Percentiles rank a stretch among this genome's conserved stretches.
phyloP scores from a whole-genome alignment of 1,139 yeast genomes.

The Geotrichum reessii region DNA sequence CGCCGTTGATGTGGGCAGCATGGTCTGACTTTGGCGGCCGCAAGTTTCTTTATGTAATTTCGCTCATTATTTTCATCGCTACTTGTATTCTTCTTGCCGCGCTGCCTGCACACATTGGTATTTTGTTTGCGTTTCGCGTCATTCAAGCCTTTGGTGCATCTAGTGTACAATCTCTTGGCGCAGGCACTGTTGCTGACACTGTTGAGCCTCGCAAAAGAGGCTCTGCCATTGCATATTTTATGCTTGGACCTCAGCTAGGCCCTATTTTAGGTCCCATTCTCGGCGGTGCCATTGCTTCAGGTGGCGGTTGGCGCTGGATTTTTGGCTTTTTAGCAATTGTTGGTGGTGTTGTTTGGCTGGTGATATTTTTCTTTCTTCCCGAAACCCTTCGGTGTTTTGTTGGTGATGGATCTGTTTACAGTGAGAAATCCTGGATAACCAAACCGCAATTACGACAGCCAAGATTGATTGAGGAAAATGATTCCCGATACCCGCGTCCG shows the following conservation, averaged over 20 bases:
- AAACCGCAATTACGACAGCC: constrained; percentile 35
- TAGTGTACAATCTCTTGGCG: constrained; percentile 84
- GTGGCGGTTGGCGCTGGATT: constrained; percentile 81
- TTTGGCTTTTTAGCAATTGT: constrained; percentile 61
- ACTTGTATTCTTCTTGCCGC: constrained; percentile 53
- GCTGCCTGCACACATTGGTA: constrained; percentile 53
- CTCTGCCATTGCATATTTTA: constrained; percentile 71
- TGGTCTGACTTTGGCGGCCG: constrained; percentile 57
- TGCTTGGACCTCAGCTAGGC: constrained; percentile 76
- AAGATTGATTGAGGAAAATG: constrained; percentile 28
- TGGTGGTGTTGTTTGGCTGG: constrained; percentile 49
- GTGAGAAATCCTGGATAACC: constrained; percentile 30
- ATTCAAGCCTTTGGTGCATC: constrained; percentile 79
- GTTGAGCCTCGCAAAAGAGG: constrained; percentile 68
- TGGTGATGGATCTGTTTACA: constrained; percentile 44
- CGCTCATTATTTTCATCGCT: constrained; percentile 42
- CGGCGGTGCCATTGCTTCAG: constrained; percentile 68
- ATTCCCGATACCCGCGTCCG: constrained; percentile 41
- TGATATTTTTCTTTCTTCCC: constrained; percentile 59
- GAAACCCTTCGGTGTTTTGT: constrained; percentile 61
- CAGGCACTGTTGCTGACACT: constrained; percentile 78
- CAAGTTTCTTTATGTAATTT: constrained; percentile 45
- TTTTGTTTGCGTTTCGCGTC: constrained; percentile 65
- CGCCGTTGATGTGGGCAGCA: constrained; percentile 53
- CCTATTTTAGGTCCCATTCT: constrained; percentile 76